These are phyloP conservation scores for Bimuria novae-zelandiae DNA, from an alignment of 2,329 filamentous ascomycete species.

Conservation along the genomic window DNA sequence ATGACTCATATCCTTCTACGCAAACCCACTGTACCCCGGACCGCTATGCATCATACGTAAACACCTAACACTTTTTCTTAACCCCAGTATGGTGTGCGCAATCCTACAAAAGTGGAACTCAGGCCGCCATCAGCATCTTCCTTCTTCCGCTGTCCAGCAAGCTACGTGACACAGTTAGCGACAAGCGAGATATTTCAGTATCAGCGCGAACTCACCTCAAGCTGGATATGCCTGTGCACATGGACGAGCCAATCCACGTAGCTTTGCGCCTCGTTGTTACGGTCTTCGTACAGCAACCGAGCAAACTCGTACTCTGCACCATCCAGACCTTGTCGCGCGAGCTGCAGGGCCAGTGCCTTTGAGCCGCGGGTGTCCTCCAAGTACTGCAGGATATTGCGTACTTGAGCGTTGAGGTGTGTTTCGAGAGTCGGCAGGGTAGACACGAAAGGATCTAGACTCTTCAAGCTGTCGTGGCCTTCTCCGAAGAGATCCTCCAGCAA, in stretches of 20 bases:
- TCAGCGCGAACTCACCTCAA: slow-evolving; percentile 62
- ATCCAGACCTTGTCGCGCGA: slow-evolving; percentile 90
- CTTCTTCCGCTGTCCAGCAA: slow-evolving; percentile 71
- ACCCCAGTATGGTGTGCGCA: slow-evolving; percentile 49
- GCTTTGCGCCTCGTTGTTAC: slow-evolving; percentile 96
- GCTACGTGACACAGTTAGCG: slow-evolving; percentile 38
- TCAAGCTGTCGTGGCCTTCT: slow-evolving; percentile 70
- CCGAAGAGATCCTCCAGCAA: slow-evolving; percentile 90
- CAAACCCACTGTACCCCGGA: slow-evolving; percentile 9
- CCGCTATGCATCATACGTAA: slow-evolving; percentile 36
- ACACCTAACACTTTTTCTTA: slow-evolving; percentile 18
- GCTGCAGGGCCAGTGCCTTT: slow-evolving; percentile 85
- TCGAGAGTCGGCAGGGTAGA: slow-evolving; percentile 81
- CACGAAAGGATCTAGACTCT: slow-evolving; percentile 78
- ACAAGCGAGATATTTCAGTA: not conserved
- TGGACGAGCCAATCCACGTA: slow-evolving; percentile 99
- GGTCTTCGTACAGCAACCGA: slow-evolving; percentile 84
- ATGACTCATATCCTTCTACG: slow-evolving; percentile 11
- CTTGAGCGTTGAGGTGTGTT: slow-evolving; percentile 92
- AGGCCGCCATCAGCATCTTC: slow-evolving; percentile 57
- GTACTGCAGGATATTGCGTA: slow-evolving; percentile 90
- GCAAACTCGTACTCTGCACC: slow-evolving; percentile 98
- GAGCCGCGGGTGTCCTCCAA: slow-evolving; percentile 78
- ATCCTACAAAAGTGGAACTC: slow-evolving; percentile 43
- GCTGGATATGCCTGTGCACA: slow-evolving; percentile 87